Evolutionary conservation across 2,329 filamentous ascomycete genomes (phyloP), one percentile per base, ranked within the genome.

Genomic region (Trichoderma sp.): DNA sequence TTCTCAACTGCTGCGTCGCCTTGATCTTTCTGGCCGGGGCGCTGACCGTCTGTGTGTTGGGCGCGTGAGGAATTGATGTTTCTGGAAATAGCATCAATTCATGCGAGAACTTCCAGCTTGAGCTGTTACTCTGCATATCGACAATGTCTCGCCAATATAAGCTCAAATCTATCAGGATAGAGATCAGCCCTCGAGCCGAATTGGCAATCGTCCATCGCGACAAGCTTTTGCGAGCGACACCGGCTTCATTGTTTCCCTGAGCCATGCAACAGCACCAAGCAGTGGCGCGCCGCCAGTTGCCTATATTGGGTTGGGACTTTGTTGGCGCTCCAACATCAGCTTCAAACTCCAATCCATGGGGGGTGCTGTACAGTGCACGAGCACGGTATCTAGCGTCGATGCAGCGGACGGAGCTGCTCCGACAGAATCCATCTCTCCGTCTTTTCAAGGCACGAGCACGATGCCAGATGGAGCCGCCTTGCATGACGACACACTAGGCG

Each of bases 371-470:
- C 70, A 69, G 70, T 72, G 65, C 34, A 34, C 7, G 2, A 39
- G 26, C 30, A 72, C 70, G 53, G 70, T 72, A 3, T 7, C 11
- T 50, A 50, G 43, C n/a, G 43, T 50, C 64, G 70, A 71, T 71
- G 20, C 0, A 53, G 11, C 20, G n/a, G 17, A 17, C 39, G 39
- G 39, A 43, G 39, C 39, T 43, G 39, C 39, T 43, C 39, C 39
- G 36, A 39, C 36, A 39, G 36, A 39, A 17, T 17, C 15, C 36
- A 39, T 39, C 36, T 39, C 36, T 39, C 36, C 36, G 36, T 39
- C 36, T 39, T n/a, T 43, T 28, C 28, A n/a, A 50, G 39, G 23
- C n/a, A 26, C 39, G 47, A 68, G 65, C 55, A 53, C 17, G 43
- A 50, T 50, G 4, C 50, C 15, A 32, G 30, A 61, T 26, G n/a